Conservation (phyloP, 805 yeast species). For the Crinitomyces ghanaensis region DNA sequence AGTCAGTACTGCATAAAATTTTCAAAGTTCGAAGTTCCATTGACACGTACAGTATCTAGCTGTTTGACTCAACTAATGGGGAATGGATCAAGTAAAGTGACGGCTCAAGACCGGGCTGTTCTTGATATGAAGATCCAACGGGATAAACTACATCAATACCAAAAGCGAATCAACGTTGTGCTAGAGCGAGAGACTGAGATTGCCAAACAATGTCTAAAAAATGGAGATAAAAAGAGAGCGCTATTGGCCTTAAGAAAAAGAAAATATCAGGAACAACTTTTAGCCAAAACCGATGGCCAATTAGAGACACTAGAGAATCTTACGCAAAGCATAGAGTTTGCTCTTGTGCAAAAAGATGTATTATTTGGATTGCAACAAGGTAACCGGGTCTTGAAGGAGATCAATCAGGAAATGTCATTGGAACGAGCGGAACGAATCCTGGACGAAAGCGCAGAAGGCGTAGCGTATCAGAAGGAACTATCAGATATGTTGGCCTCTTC, state of each 20-base stretch:
- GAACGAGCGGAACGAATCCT: constrained; percentile 71
- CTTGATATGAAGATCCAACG: constrained; percentile 79
- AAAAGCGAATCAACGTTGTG: constrained; percentile 43
- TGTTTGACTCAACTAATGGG: constrained; percentile 29
- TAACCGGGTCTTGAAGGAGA: constrained; percentile 56
- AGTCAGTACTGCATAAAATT: no score
- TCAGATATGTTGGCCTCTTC: constrained; percentile 25
- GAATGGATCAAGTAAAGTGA: constrained; percentile 38
- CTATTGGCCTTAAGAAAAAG: constrained; percentile 59
- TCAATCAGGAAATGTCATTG: constrained; percentile 67
- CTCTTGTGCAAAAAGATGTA: constrained; percentile 78
- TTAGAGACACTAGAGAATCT: constrained; percentile 68
- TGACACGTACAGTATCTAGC: background rate
- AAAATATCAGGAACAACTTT: constrained; percentile 69
- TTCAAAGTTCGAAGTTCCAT: background rate
- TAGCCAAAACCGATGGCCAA: constrained; percentile 64
- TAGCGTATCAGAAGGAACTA: constrained; percentile 54
- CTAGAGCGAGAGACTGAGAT: constrained; percentile 49
- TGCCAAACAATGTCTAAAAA: constrained; percentile 44
- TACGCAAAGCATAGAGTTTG: constrained; percentile 56
- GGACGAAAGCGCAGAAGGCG: constrained; percentile 78
- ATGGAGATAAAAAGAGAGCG: constrained; percentile 49
- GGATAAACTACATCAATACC: constrained; percentile 71
- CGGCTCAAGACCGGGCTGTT: constrained; percentile 77
- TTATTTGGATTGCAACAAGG: constrained; percentile 73